phyloP scores from a whole-genome alignment of 345 rosid species.

The Bretschneidera sinensis region DNA sequence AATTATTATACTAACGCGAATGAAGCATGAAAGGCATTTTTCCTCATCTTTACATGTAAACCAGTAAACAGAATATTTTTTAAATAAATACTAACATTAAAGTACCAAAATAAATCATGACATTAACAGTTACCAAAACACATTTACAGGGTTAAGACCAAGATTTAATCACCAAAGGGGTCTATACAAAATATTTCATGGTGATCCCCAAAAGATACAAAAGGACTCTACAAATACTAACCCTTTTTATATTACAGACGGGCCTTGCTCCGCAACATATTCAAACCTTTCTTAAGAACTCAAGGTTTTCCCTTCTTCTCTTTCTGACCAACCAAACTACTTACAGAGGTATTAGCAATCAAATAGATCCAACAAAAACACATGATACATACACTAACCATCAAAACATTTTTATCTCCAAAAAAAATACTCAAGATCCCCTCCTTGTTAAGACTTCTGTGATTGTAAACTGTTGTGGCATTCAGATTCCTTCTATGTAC shows the following conservation, averaged over 20 bases:
- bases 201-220: constrained; percentile 18
- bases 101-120: no score
- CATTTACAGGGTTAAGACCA: constrained; percentile 30
- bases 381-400: constrained; percentile 29
- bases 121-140: constrained; percentile 22
- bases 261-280: constrained; percentile 24
- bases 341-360: constrained; percentile 32
- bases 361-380: constrained; percentile 18
- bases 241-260: constrained; percentile 38
- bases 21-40: no score
- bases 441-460: no score
- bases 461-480: constrained; percentile 26
- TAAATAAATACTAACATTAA: no score
- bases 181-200: constrained; percentile 31
- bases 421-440: constrained; percentile 33
- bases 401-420: constrained; percentile 4
- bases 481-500: constrained; percentile 58
- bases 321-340: constrained; percentile 31
- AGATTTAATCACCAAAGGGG: constrained; percentile 29
- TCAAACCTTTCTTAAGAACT: constrained; percentile 14
- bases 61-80: no score
- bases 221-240: constrained; percentile 6
- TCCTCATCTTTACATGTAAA: no score
- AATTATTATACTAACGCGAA: no score
- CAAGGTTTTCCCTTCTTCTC: constrained; percentile 17